Evolutionary conservation across 257 asterid genomes (phyloP).

Genomic region (Verbena officinalis): DNA sequence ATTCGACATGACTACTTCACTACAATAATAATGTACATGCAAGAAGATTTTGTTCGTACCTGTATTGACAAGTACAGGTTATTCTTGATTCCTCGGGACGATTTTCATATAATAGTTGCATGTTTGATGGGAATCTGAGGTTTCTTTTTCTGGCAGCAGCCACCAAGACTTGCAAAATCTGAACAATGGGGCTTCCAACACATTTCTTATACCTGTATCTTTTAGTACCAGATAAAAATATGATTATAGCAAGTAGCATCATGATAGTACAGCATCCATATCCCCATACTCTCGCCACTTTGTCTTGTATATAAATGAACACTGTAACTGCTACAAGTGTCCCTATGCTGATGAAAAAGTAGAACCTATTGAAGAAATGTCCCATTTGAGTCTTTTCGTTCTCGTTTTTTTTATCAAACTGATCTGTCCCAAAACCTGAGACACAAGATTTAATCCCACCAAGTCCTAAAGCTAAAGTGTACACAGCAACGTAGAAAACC

Average conservation of each 20-base stretch:
- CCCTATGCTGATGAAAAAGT: slow-evolving; percentile 40
- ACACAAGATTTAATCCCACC: slow-evolving; percentile 43
- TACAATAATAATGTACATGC: no score
- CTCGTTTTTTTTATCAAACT: slow-evolving; percentile 31
- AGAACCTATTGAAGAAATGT: slow-evolving; percentile 40
- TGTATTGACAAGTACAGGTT: background rate
- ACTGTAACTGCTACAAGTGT: slow-evolving; percentile 40
- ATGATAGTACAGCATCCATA: slow-evolving; percentile 32
- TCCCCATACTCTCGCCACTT: slow-evolving; percentile 37
- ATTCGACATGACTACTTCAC: background rate
- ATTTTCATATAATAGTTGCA: slow-evolving; percentile 20
- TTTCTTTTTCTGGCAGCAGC: slow-evolving; percentile 31
- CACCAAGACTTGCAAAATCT: slow-evolving; percentile 26
- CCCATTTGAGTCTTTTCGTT: slow-evolving; percentile 36
- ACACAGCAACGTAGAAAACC: slow-evolving; percentile 27
- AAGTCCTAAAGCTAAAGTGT: slow-evolving; percentile 28
- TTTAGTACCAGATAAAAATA: slow-evolving; percentile 22
- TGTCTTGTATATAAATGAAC: slow-evolving; percentile 38
- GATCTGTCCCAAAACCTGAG: slow-evolving; percentile 42
- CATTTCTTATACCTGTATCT: slow-evolving; percentile 30
- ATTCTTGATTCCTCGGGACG: slow-evolving; percentile 1
- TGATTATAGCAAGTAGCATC: slow-evolving; percentile 8
- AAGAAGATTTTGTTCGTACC: slow-evolving; percentile 15
- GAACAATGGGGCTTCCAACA: slow-evolving; percentile 33
- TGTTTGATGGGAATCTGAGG: slow-evolving; percentile 11